Base-by-base conservation (phyloP, 23 red algal species). In the Gracilaria vermiculophylla region DNA sequence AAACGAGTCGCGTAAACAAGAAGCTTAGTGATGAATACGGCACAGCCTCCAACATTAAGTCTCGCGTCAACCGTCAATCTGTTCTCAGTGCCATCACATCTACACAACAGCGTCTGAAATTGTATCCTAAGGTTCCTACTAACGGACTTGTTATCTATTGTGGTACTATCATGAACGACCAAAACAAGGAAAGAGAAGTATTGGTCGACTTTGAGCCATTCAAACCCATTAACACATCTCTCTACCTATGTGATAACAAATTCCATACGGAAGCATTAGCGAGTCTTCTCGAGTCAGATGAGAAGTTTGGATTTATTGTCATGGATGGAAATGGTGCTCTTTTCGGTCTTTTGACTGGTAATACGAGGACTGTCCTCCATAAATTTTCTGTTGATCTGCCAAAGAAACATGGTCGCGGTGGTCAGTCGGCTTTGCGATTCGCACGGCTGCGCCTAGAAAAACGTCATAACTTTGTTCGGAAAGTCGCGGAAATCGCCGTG, bases 41-140 rank as follows among this genome's bases (percentile, higher is more conserved):
- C 32, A 98, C 96, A 31, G 96, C 96, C 19, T 98, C 96, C 25
- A 98, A 98, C 72, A 98, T 98, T 58, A 98, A 98, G 86, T 98
- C 96, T 25, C 87, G 96, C 53, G 96, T 98, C 60, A 98, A 98
- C 70, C 89, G 96, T n/a, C 87, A 94, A 53, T 98, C 96, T 39
- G 96, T 98, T 78, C 44, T 98, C 40, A 84, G 83, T 39, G 96
- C 96, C 7, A 98, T 98, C 62, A 98, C 96, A 24, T 98, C 96
- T 2, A 98, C 96, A 43, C 96, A 98, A 57, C 96, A 98, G 66
- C 88, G 96, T 43, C 92, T 98, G n/a, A 98, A 98, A 67, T 92
- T 98, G 9, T 98, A 98, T 73, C 79, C 78, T 2, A 89, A 84
- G 42, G 96, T 98, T 41, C 96, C 96, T 29, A 37, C 53, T 1